phyloP scores from a whole-genome alignment of 1,284 basidiomycete species.

The Coniferiporia weirii region DNA sequence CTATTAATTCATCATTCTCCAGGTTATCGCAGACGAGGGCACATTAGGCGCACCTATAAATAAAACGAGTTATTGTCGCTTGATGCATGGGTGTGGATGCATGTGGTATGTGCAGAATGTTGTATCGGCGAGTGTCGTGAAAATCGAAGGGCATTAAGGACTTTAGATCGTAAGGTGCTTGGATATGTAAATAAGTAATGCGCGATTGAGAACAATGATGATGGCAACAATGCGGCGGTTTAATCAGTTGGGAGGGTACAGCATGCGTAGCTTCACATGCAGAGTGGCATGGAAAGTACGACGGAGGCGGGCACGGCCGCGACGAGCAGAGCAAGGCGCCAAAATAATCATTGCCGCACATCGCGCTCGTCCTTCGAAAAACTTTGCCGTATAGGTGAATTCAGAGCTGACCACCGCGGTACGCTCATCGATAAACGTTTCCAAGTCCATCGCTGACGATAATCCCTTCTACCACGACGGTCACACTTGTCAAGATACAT shows the following conservation, averaged over 20 bases:
- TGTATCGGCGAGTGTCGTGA: not conserved
- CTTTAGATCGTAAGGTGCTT: conserved; percentile 13
- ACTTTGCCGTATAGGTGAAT: conserved; percentile 8
- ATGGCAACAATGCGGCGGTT: not conserved
- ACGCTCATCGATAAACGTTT: conserved; percentile 16
- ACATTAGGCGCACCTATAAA: not conserved
- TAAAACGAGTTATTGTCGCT: not conserved
- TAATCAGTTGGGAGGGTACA: not conserved
- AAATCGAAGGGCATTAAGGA: conserved; percentile 8
- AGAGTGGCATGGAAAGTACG: not conserved
- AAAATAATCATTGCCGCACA: not conserved
- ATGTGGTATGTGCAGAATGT: not conserved
- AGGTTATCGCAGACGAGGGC: not conserved
- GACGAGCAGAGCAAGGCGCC: not conserved
- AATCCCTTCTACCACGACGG: conserved; percentile 8
- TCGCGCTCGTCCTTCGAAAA: not conserved
- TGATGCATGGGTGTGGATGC: not conserved
- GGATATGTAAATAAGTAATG: conserved; percentile 7
- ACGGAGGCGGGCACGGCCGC: not conserved
- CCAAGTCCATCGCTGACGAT: conserved; percentile 17
- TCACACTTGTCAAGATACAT: not conserved
- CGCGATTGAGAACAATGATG: not conserved
- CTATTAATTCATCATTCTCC: not conserved
- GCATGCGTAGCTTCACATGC: not conserved
- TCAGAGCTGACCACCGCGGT: conserved; percentile 11